Base-by-base conservation (phyloP, 805 yeast species). In the Yamadazyma endophytica region DNA sequence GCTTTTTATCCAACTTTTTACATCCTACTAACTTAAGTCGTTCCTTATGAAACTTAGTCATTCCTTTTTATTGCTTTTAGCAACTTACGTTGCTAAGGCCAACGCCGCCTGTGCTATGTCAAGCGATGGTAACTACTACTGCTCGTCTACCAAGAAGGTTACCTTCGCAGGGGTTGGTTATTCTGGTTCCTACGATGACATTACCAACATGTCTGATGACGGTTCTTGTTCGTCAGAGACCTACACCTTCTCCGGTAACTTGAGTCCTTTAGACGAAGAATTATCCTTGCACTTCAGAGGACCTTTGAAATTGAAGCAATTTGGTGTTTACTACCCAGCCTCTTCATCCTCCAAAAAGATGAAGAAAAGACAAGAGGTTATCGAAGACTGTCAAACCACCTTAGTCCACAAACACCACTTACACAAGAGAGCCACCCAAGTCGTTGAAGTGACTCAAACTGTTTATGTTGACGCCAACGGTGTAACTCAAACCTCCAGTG, bases 201-300 rank as follows among this genome's bases (percentile, higher is more conserved):
- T 92, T 45, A 81, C 89, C 43, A 46, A 57, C 50, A 89, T 92
- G 95, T 78, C 81, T 58, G 77, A 74, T 52, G 37, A 61, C 37
- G 88, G 97, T 56, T 35, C 66, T 21, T 89, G 97, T 69, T 50
- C 82, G n/a, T 79, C 77, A 42, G 47, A 64, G 30, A 35, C 77
- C 14, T 44, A 49, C 23, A 51, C 79, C 6, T 82, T 87, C 69
- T 68, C 79, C 11, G 96, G 96, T 33, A 49, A 75, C 36, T 60
- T 85, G 58, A 61, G 89, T 33, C 96, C 96, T 23, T 68, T 87
- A 41, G 82, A 85, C 58, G 92, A 86, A 68, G 95, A 87, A 60
- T 64, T 87, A 40, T 79, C 94, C 21, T 79, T 87, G 37, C 95
- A 87, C 60, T 82, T 86, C 70, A 81, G 96, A 70, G 96, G 96